phyloP scores from a whole-genome alignment of 257 asterid genomes.

The Primulina eburnea region DNA sequence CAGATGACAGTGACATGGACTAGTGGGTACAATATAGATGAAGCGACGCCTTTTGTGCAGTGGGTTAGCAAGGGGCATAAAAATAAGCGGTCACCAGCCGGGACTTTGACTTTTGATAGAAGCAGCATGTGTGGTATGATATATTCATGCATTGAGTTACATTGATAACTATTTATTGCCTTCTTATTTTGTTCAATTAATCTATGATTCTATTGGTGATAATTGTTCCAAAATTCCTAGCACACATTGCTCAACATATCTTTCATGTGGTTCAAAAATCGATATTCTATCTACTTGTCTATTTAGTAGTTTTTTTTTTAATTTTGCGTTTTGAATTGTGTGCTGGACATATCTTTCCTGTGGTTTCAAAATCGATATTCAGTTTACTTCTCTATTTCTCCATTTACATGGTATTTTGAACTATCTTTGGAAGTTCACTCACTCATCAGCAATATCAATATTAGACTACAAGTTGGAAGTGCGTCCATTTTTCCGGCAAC shows the following conservation, averaged over 20 bases:
- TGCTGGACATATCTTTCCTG: too few relatives aligned
- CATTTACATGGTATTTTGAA: too few relatives aligned
- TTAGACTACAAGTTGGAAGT: not conserved
- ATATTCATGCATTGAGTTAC: not conserved
- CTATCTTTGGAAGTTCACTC: not conserved
- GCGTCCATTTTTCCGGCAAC: not conserved
- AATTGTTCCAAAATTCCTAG: not conserved
- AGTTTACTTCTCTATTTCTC: too few relatives aligned
- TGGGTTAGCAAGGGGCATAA: conserved; percentile 55
- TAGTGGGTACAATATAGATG: conserved; percentile 70
- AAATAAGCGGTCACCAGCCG: conserved; percentile 54
- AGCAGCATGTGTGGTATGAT: conserved; percentile 84
- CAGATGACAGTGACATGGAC: conserved; percentile 98
- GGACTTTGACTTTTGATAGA: conserved; percentile 68
- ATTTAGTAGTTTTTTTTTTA: too few relatives aligned
- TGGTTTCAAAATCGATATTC: too few relatives aligned
- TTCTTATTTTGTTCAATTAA: not conserved
- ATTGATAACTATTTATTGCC: not conserved
- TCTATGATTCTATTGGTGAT: not conserved
- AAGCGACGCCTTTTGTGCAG: conserved; percentile 71
- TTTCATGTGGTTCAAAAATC: too few relatives aligned
- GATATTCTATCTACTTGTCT: too few relatives aligned
- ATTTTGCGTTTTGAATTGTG: too few relatives aligned
- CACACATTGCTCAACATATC: not conserved
- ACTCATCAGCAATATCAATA: too few relatives aligned